Percentiles rank a stretch among this genome's conserved stretches.
Conservation (phyloP, 495 filamentous ascomycete genomes). For the Xanthoparmelia taractica region DNA sequence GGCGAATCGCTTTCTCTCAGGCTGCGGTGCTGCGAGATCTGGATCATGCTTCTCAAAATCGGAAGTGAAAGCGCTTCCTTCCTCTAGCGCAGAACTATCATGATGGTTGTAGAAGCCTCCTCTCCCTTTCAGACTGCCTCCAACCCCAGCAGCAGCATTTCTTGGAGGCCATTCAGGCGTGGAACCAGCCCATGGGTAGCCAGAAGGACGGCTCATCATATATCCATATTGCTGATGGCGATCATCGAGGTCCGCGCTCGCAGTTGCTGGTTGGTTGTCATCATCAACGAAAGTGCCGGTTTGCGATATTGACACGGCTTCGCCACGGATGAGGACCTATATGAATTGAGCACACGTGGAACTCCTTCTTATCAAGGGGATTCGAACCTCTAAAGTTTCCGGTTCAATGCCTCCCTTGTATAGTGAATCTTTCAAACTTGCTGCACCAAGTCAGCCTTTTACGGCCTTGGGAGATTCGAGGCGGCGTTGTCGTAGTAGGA, state of each 20-base stretch:
- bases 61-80: slow-evolving; percentile 32
- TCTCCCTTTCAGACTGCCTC: slow-evolving; percentile 3
- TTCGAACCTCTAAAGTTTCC: slow-evolving; percentile 52
- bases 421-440: slow-evolving; percentile 54
- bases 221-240: slow-evolving; percentile 7
- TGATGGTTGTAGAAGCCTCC: slow-evolving; percentile 15
- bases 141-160: background rate
- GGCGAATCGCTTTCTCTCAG: slow-evolving; percentile 30
- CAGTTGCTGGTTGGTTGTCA: slow-evolving; percentile 26
- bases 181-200: slow-evolving; percentile 5
- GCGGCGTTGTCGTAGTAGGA: slow-evolving; percentile 9
- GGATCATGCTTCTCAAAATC: slow-evolving; percentile 39
- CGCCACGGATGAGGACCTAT: slow-evolving; percentile 49
- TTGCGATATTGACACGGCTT: slow-evolving; percentile 23
- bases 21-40: slow-evolving; percentile 18
- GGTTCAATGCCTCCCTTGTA: slow-evolving; percentile 53
- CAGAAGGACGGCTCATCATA: slow-evolving; percentile 10
- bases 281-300: slow-evolving; percentile 23
- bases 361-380: slow-evolving; percentile 10
- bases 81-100: slow-evolving; percentile 26
- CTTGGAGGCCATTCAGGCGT: slow-evolving; percentile 13
- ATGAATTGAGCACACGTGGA: slow-evolving; percentile 21
- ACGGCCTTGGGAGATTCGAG: background rate
- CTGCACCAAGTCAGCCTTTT: slow-evolving; percentile 33
- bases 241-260: slow-evolving; percentile 19